These are phyloP conservation scores for Colletotrichum sp. DNA, from an alignment of 2,329 filamentous ascomycete species.

Conservation along the genomic window DNA sequence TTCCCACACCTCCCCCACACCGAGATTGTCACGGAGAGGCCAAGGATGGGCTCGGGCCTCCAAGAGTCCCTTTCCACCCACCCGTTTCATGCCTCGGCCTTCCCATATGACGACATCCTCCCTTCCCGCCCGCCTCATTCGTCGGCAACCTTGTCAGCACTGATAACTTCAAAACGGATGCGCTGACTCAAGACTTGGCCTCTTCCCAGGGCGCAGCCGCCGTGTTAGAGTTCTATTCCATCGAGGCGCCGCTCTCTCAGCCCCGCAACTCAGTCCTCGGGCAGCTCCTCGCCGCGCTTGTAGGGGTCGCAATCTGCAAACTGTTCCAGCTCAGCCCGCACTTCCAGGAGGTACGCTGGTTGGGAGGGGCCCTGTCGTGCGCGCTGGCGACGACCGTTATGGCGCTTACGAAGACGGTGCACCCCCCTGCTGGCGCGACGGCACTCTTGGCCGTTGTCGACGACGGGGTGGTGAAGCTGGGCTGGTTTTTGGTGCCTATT, in stretches of 20 bases:
- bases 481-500: constrained; percentile 73
- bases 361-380: constrained; percentile 70
- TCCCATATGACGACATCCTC: constrained; percentile 1
- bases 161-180: background rate
- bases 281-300: constrained; percentile 66
- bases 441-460: constrained; percentile 72
- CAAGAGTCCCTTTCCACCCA: background rate
- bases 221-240: constrained; percentile 75
- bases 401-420: constrained; percentile 73
- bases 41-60: background rate
- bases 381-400: constrained; percentile 68
- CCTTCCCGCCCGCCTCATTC: background rate
- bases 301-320: constrained; percentile 68
- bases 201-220: constrained; percentile 69
- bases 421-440: constrained; percentile 78
- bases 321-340: constrained; percentile 61
- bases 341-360: constrained; percentile 61
- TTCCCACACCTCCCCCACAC: constrained; percentile 18
- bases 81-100: background rate
- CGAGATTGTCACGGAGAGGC: background rate
- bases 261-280: constrained; percentile 73
- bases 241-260: constrained; percentile 75
- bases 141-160: background rate
- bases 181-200: background rate
- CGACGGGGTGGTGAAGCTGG: constrained; percentile 55